Base-by-base conservation (phyloP, 78 protist species). In the Polysphondylium violaceum region DNA sequence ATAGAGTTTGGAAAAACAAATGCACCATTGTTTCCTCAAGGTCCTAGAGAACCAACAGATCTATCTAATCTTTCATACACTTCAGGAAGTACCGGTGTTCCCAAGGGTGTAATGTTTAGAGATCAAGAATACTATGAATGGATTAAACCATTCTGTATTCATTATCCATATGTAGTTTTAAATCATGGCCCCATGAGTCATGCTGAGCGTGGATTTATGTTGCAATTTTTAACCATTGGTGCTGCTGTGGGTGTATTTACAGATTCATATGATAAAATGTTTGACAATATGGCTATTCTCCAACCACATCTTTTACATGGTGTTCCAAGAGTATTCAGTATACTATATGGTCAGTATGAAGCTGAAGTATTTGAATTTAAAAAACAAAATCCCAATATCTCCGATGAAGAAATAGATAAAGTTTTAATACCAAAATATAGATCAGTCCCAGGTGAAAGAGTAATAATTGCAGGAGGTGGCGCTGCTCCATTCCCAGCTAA, bases 21-120 rank as follows among this genome's bases (percentile, higher is more conserved):
- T 1, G 2, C 23, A 9, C 8, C 71, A 2, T 12, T 9, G 11
- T 56, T 38, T 35, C 25, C 7, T 2, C 29, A 38, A 17, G 27
- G 7, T 16, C 76, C 77, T 27, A 35, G 51, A 17, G 25, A 58
- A 65, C 53, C 58, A 29, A 27, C 5, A 44, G 87, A 88, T 7
- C 8, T 47, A 14, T 9, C 56, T 9, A 33, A 58, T 0, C 31
- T 87, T 6, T 40, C 91, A n/a, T 97, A 94, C 78, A 90, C 98
- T 14, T 68, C 90, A 21, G 98, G 98, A 12, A 72, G 96, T 33
- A 95, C 97, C 5, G 98, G 98, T 35, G 17, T 17, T 16, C 97
- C 97, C 23, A 95, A 95, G 76, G 96, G 97, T 36, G 95, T 81
- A 21, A 53, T 81, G 21, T 11, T 14, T 47, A 11, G 11, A 8